Evolutionary conservation across 1,139 yeast species (phyloP).

Genomic region (Saccharomyces hybrid): DNA sequence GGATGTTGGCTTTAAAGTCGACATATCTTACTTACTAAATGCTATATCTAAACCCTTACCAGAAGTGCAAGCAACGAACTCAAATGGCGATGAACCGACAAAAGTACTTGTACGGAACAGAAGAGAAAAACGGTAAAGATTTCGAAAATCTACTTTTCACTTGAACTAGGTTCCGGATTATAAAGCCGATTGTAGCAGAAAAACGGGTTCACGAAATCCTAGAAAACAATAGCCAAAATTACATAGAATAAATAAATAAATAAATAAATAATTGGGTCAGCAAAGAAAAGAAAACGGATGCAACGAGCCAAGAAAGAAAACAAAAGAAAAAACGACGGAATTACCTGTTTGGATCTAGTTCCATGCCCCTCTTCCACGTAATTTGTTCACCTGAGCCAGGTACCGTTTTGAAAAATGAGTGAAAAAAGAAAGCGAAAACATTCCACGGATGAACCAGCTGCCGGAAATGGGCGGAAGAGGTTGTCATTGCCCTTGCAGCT

Average conservation of each 20-base stretch:
- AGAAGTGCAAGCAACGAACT: background rate
- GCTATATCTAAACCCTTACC: background rate
- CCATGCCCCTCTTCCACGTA: background rate
- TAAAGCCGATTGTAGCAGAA: background rate
- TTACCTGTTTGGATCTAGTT: background rate
- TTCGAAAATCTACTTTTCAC: background rate
- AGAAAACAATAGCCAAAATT: background rate
- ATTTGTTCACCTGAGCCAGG: background rate
- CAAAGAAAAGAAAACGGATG: background rate
- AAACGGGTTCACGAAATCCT: background rate
- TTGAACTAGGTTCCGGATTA: background rate
- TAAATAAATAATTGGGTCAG: background rate
- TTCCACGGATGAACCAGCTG: background rate
- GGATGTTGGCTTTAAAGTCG: background rate
- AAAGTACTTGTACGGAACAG: background rate
- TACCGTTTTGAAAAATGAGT: background rate
- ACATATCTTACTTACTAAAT: background rate
- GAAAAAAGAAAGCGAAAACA: background rate
- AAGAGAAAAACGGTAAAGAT: background rate
- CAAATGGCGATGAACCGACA: background rate
- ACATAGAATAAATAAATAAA: background rate
- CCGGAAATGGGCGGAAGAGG: background rate
- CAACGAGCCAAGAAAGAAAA: background rate
- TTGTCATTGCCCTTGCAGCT: background rate
- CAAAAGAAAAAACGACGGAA: background rate